A percentile compares a stretch with the other conserved stretches of the same genome.
phyloP scores from a whole-genome alignment of 2,329 filamentous ascomycete genomes.

The Cryphonectria parasitica region DNA sequence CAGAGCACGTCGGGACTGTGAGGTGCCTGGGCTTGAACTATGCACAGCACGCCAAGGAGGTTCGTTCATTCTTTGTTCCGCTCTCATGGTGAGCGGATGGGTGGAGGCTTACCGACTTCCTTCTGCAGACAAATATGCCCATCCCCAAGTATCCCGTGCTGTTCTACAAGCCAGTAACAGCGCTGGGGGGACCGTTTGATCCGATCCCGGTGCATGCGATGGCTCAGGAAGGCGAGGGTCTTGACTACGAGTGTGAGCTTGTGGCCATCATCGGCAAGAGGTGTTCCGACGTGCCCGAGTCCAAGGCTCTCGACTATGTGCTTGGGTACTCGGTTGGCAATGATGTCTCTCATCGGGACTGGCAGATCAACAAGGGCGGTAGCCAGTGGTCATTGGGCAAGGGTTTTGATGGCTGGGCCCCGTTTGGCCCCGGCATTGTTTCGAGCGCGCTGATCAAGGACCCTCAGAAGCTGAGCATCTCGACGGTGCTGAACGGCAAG shows the following conservation, averaged over 20 bases:
- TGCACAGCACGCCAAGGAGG: conserved; percentile 70
- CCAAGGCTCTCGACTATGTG: conserved; percentile 70
- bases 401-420: conserved; percentile 77
- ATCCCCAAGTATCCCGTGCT: conserved; percentile 73
- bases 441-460: conserved; percentile 57
- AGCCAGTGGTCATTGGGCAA: conserved; percentile 75
- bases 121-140: conserved; percentile 56
- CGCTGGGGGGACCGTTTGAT: conserved; percentile 66
- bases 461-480: conserved; percentile 60
- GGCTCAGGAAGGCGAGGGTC: conserved; percentile 66
- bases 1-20: conserved; percentile 66
- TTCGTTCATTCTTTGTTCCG: conserved; percentile 32
- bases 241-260: conserved; percentile 83
- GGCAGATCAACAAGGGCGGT: conserved; percentile 70
- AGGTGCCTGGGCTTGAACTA: conserved; percentile 75
- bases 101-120: not conserved
- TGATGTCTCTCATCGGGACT: conserved; percentile 80
- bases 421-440: conserved; percentile 73
- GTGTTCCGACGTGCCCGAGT: conserved; percentile 67
- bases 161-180: conserved; percentile 73
- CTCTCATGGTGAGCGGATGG: not conserved
- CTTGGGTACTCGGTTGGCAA: conserved; percentile 77
- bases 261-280: conserved; percentile 73
- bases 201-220: conserved; percentile 67
- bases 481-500: conserved; percentile 63